Conservation (phyloP, 2,329 filamentous ascomycete genomes). For the Sporothrix brasiliensis region DNA sequence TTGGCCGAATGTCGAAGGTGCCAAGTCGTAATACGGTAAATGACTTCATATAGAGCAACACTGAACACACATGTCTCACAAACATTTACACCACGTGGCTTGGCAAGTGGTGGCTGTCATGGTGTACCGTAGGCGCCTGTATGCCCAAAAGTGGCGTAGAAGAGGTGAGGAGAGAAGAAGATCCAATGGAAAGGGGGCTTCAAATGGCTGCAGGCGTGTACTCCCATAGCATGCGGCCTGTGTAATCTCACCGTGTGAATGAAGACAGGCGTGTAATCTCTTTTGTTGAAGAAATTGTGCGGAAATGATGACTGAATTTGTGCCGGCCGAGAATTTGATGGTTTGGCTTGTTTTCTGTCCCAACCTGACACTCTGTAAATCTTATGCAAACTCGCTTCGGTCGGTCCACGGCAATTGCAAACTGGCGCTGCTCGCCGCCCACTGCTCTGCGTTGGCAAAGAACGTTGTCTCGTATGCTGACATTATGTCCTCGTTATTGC, state of each 20-base stretch:
- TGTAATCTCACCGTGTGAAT: neutral
- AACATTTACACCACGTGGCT: neutral
- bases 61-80: neutral
- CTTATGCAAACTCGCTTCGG: slow-evolving; percentile 35
- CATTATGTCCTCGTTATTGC: neutral
- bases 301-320: neutral
- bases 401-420: slow-evolving; percentile 40
- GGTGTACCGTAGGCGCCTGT: slow-evolving; percentile 1
- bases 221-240: neutral
- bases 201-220: neutral
- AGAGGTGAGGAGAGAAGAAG: neutral
- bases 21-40: neutral
- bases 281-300: neutral
- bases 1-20: neutral
- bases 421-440: slow-evolving; percentile 12
- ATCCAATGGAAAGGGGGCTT: neutral
- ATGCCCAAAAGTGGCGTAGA: slow-evolving; percentile 2
- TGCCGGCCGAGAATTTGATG: neutral
- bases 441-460: slow-evolving; percentile 4
- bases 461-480: slow-evolving; percentile 37
- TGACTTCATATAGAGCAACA: neutral
- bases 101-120: neutral
- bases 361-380: neutral
- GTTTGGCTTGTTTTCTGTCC: neutral
- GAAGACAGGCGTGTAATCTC: neutral